Percentiles rank a stretch among this genome's conserved stretches.
These are phyloP conservation scores for Zygosaccharomyces sapae DNA, from an alignment of 1,139 yeast genomes.

Conservation along the genomic window DNA sequence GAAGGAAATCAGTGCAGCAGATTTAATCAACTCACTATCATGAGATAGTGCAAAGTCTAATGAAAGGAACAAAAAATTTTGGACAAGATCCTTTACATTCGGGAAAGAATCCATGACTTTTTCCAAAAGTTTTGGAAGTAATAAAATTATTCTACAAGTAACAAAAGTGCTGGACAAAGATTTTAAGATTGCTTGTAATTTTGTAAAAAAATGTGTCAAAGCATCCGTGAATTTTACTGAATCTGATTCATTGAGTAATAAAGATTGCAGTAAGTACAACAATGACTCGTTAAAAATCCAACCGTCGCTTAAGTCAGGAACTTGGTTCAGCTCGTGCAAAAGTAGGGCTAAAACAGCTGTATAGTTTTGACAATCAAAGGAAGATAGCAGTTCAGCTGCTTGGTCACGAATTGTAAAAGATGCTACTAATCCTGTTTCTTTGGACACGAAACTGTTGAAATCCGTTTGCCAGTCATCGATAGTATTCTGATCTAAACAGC, in stretches of 20 bases:
- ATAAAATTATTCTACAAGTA: conserved; percentile 44
- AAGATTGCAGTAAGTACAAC: conserved; percentile 30
- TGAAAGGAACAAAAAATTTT: conserved; percentile 41
- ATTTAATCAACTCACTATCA: conserved; percentile 37
- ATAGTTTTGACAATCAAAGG: conserved; percentile 29
- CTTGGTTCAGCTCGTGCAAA: conserved; percentile 5
- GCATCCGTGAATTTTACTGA: conserved; percentile 13
- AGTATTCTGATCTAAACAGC: conserved; percentile 32
- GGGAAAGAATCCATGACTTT: conserved; percentile 42
- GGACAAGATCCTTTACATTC: conserved; percentile 40
- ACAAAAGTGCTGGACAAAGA: conserved; percentile 28
- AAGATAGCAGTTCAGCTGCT: conserved; percentile 40
- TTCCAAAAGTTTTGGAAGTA: conserved; percentile 55
- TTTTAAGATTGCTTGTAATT: not conserved
- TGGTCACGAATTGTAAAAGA: conserved; percentile 51
- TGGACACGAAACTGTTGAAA: conserved; percentile 64
- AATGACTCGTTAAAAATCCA: conserved; percentile 37
- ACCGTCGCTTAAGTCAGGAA: conserved; percentile 13
- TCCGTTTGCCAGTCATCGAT: conserved; percentile 47
- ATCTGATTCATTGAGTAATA: conserved; percentile 21
- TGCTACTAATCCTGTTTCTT: conserved; percentile 61
- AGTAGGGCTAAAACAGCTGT: conserved; percentile 8
- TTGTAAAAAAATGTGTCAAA: not conserved
- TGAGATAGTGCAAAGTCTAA: conserved; percentile 32
- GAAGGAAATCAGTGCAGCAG: conserved; percentile 50